phyloP scores from a whole-genome alignment of 2,329 filamentous ascomycete species.

The Diplodia corticola region DNA sequence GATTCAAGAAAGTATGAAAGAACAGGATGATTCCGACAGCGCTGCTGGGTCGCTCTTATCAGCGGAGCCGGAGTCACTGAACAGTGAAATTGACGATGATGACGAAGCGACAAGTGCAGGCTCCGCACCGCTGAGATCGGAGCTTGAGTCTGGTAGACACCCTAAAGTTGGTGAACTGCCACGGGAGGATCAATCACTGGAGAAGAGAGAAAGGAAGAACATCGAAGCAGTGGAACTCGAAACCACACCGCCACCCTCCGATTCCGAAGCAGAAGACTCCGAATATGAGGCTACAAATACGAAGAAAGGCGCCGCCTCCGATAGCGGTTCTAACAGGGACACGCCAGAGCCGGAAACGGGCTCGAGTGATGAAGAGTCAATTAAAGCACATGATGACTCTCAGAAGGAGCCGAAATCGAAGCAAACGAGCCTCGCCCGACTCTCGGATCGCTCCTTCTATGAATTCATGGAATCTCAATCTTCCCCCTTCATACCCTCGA shows the following conservation, averaged over 20 bases:
- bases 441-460: not conserved
- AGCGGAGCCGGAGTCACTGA: not conserved
- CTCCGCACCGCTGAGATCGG: not conserved
- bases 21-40: not conserved
- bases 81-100: not conserved
- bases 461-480: no score
- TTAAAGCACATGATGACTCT: not conserved
- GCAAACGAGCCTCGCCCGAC: not conserved
- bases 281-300: not conserved
- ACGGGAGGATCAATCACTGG: not conserved
- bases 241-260: not conserved
- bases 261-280: not conserved
- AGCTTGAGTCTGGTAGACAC: not conserved
- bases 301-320: not conserved
- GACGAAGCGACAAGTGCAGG: not conserved
- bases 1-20: not conserved
- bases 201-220: not conserved
- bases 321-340: not conserved
- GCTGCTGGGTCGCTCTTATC: not conserved
- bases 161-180: not conserved
- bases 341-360: not conserved
- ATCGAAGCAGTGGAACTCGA: not conserved
- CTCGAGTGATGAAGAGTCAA: not conserved
- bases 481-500: no score
- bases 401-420: not conserved